Conservation (phyloP, 129 eudicot genomes). For the Logfia minima region DNA sequence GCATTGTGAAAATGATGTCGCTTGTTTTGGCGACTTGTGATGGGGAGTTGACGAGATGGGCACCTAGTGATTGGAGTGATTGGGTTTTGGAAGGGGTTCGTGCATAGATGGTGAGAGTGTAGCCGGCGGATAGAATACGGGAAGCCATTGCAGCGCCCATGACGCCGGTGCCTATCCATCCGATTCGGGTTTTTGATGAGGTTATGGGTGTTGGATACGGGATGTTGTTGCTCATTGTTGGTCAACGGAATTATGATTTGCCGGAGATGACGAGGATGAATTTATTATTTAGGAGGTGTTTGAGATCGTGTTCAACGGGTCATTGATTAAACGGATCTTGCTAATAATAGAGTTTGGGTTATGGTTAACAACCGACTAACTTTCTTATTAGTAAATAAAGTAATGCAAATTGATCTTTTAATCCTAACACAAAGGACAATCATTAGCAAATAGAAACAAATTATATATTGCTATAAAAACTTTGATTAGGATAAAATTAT, state of each 20-base stretch:
- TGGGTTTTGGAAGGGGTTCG: constrained; percentile 76
- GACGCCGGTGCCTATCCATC: constrained; percentile 89
- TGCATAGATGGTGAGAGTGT: constrained; percentile 67
- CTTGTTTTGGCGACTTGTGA: constrained; percentile 48
- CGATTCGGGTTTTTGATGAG: constrained; percentile 65
- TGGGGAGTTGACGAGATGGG: constrained; percentile 55
- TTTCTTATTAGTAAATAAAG: too few species aligned
- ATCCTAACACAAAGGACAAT: too few species aligned
- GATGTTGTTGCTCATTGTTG: constrained; percentile 33
- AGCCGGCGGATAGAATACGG: constrained; percentile 83
- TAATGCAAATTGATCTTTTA: too few species aligned
- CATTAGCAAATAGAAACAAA: too few species aligned
- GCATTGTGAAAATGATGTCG: constrained; percentile 80
- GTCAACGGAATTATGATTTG: neutral
- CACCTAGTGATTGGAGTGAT: constrained; percentile 69
- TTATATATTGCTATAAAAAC: too few species aligned
- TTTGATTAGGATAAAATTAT: too few species aligned
- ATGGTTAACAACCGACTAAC: too few species aligned
- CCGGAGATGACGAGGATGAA: neutral
- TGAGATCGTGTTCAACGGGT: neutral
- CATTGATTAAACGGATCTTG: neutral
- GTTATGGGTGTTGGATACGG: constrained; percentile 55
- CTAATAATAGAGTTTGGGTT: neutral
- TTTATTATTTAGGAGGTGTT: neutral
- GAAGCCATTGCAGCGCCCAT: constrained; percentile 95